Base-by-base conservation (phyloP, 306 rosid genomes). In the Vigna angularis region DNA sequence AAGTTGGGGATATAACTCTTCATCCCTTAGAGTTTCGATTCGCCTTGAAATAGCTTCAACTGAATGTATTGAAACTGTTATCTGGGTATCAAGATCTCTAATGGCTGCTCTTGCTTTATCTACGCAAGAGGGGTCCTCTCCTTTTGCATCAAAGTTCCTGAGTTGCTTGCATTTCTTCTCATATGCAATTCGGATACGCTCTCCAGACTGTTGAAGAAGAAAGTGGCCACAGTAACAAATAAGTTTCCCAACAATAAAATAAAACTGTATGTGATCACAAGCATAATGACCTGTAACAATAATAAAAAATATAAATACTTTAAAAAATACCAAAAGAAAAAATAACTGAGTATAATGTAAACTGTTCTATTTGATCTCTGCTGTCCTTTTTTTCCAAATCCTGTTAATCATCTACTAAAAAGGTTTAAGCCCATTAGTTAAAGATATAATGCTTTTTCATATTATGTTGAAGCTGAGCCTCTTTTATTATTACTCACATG, bases 1-100 rank as follows among this genome's bases (percentile, higher is more conserved):
- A 79, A 93, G 91, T 82, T 93, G 98, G 79, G 93, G 98, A 86
- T 88, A 91, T 87, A 93, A 67, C 76, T 93, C 98, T 80, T 89
- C 86, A 40, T 93, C 98, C 82, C 96, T 82, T 67, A 93, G 73
- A 69, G 94, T 87, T 82, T 93, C 94, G 6, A 93, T 93, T 84
- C 96, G 83, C 79, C 72, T 85, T 10, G 98, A 88, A 80, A 89
- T 87, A 68, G 89, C 93, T 84, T 91, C 98, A 50, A 91, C 88
- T 1, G 96, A 83, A 78, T 89, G 98, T 77, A 91, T 93, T 51
- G 98, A 93, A 89, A 93, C 94, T 66, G 81, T 89, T 52, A 91
- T 91, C 87, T 85, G 91, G 38, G 94, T 89, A 66, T 89, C 88
- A 63, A 93, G 83, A 84, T 91, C 96, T 91, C 90, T 84, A 42